phyloP scores from a whole-genome alignment of 129 eudicot species.

The sunflower (Helianthus annuus) region DNA sequence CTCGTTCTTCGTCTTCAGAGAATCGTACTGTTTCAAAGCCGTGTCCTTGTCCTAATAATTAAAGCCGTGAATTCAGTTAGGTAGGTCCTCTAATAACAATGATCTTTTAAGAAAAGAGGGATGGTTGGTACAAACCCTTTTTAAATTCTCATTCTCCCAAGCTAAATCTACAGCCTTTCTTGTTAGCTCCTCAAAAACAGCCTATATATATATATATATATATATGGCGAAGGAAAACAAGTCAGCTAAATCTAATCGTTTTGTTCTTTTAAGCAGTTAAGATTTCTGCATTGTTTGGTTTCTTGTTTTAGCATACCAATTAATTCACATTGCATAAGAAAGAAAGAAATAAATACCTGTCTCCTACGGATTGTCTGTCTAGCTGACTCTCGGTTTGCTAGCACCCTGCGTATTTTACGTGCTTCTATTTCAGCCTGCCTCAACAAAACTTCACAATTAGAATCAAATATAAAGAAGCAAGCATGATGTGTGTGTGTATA shows the following conservation, averaged over 20 bases:
- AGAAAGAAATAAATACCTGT: conserved; percentile 45
- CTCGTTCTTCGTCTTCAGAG: conserved; percentile 51
- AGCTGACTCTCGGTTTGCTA: conserved; percentile 90
- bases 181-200: conserved; percentile 59
- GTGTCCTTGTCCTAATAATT: conserved; percentile 51
- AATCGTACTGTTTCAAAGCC: conserved; percentile 43
- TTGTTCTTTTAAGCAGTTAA: too few species aligned
- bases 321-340: too few species aligned
- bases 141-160: conserved; percentile 70
- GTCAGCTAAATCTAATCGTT: too few species aligned
- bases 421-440: conserved; percentile 64
- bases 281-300: too few species aligned
- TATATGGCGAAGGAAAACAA: too few species aligned
- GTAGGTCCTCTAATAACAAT: background rate
- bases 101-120: background rate
- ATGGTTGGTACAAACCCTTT: conserved; percentile 41
- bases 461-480: background rate
- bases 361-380: conserved; percentile 77
- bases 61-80: too few species aligned
- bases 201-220: conserved; percentile 42
- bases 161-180: conserved; percentile 67
- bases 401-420: conserved; percentile 65
- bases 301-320: too few species aligned
- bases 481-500: too few species aligned
- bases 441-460: background rate